Base-by-base conservation (phyloP, 202 grass and related monocot species). In the Schoenoplectus triqueter region DNA sequence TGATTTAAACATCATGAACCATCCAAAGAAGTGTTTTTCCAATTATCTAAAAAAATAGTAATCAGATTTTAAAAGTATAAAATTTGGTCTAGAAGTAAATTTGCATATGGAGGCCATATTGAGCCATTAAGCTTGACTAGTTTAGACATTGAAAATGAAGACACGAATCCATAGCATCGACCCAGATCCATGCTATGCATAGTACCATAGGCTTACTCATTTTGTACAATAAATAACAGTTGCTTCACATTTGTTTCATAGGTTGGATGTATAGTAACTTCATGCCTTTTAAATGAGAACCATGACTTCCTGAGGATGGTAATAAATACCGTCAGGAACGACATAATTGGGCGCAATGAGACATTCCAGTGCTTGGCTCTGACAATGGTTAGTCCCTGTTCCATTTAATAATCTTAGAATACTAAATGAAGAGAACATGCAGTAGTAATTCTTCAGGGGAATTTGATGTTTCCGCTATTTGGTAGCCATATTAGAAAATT, bases 261-360 rank as follows among this genome's bases (percentile, higher is more conserved):
- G 96, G 96, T 99, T 73, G 96, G 96, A 52, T 99, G 95, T 84
- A 99, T 99, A 22, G 96, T 94, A 80, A 99, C 93, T 82, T 99
- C 96, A 86, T 92, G 87, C 82, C 93, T 99, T 64, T 87, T 99
- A 63, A 99, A 99, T 48, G 96, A 99, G 86, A 99, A 90, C 72
- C 91, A 95, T 83, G 96, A 99, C 86, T 99, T 99, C 80, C 60
- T 99, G 87, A 94, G 96, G 77, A 94, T 99, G 91, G 96, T 91
- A 74, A 99, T 99, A 92, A 99, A 99, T 88, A 94, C 96, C 87
- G 96, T 99, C 66, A 86, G 93, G 59, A 99, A 99, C 91, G 96
- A 99, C 75, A 99, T 99, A 88, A 94, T 99, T 69, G 96, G 96
- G 48, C 96, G 96, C 85, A 99, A 99, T 78, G 96, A 99, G 80